Conservation (phyloP, 2,329 filamentous ascomycete species). For the Metarhizium anisopliae region DNA sequence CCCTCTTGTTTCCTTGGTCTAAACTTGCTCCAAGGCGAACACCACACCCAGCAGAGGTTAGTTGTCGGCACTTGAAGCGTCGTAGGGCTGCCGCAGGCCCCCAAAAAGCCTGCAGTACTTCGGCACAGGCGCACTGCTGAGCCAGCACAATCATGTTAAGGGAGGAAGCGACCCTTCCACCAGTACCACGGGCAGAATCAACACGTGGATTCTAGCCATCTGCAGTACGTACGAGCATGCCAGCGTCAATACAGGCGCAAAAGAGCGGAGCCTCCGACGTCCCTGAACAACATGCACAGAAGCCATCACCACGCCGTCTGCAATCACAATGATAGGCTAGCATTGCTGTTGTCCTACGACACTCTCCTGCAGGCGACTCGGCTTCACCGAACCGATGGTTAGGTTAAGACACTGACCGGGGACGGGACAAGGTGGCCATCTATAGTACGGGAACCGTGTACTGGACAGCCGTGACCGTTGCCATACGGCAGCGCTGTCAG, state of each 20-base stretch:
- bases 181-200: background rate
- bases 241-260: background rate
- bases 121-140: background rate
- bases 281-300: background rate
- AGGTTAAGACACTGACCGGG: background rate
- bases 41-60: background rate
- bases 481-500: no score
- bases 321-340: background rate
- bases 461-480: no score
- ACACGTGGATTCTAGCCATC: background rate
- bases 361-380: background rate
- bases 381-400: background rate
- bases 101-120: background rate
- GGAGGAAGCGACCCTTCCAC: background rate
- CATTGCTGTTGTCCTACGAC: background rate
- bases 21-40: background rate
- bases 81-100: constrained; percentile 2
- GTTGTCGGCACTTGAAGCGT: background rate
- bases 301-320: background rate
- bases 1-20: no score
- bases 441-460: background rate
- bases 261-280: background rate
- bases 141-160: background rate
- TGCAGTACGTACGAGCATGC: background rate
- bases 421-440: background rate